Percentiles rank a stretch among this genome's conserved stretches.
These are phyloP conservation scores for Dothistroma septosporum DNA, from an alignment of 2,329 filamentous ascomycete genomes.

Conservation along the genomic window DNA sequence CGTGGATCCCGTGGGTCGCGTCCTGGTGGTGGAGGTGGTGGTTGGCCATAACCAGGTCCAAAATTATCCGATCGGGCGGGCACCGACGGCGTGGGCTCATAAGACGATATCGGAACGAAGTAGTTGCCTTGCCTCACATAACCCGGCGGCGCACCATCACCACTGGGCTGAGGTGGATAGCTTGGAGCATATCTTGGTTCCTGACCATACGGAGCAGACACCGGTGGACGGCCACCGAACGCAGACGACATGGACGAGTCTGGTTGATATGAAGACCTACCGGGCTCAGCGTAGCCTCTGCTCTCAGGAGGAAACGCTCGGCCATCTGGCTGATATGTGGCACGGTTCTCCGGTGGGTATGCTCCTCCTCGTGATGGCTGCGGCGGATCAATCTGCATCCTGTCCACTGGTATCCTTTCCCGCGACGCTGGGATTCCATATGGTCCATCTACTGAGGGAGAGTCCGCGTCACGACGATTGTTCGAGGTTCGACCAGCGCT, in stretches of 20 bases:
- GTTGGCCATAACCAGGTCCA: slow-evolving; percentile 23
- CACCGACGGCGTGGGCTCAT: slow-evolving; percentile 24
- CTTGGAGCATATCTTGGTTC: slow-evolving; percentile 32
- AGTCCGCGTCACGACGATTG: slow-evolving; percentile 40
- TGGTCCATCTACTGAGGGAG: slow-evolving; percentile 31
- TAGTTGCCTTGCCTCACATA: slow-evolving; percentile 34
- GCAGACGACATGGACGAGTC: slow-evolving; percentile 24
- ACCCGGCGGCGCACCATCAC: slow-evolving; percentile 32
- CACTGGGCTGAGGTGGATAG: slow-evolving; percentile 23
- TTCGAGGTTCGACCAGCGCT: slow-evolving; percentile 39
- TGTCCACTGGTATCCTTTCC: slow-evolving; percentile 27
- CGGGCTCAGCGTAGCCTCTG: slow-evolving; percentile 23
- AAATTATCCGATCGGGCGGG: slow-evolving; percentile 28
- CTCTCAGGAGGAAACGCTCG: slow-evolving; percentile 25
- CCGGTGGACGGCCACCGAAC: slow-evolving; percentile 26
- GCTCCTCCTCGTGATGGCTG: slow-evolving; percentile 19
- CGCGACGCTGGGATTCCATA: slow-evolving; percentile 26
- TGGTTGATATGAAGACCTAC: slow-evolving; percentile 26
- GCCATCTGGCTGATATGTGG: slow-evolving; percentile 22
- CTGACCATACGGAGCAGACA: slow-evolving; percentile 26
- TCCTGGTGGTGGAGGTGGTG: slow-evolving; percentile 15
- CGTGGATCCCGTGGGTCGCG: slow-evolving; percentile 28
- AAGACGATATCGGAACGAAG: slow-evolving; percentile 32
- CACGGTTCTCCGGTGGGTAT: slow-evolving; percentile 23
- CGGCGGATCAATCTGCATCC: slow-evolving; percentile 31